phyloP scores from a whole-genome alignment of 345 rosid species.

The Litchi chinensis region DNA sequence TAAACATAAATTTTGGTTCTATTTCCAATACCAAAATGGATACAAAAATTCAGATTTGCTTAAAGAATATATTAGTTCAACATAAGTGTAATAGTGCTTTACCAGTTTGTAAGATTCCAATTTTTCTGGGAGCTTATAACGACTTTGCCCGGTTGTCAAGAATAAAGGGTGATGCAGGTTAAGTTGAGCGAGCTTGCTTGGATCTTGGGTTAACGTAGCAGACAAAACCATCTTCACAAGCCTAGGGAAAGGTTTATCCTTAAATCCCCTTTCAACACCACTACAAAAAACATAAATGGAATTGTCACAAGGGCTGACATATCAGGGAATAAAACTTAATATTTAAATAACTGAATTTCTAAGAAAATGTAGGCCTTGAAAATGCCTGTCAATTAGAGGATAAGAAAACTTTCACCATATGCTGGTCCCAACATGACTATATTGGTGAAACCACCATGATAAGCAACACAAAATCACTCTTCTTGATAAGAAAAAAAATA shows the following conservation, averaged over 20 bases:
- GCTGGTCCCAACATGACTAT: background rate
- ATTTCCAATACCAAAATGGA: background rate
- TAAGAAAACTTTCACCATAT: background rate
- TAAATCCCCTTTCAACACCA: conserved; percentile 82
- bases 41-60: background rate
- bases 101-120: conserved; percentile 87
- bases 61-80: background rate
- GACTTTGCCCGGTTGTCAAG: conserved; percentile 72
- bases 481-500: background rate
- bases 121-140: conserved; percentile 80
- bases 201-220: conserved; percentile 95
- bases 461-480: background rate
- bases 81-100: conserved; percentile 27
- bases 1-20: background rate
- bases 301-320: background rate
- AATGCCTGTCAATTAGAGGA: background rate
- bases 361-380: background rate
- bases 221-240: conserved; percentile 88
- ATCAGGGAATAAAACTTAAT: background rate
- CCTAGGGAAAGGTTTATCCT: conserved; percentile 76
- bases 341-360: background rate
- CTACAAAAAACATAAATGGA: conserved; percentile 42
- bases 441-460: background rate
- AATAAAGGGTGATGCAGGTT: conserved; percentile 91
- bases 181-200: conserved; percentile 95